Evolutionary conservation across 2,329 filamentous ascomycete genomes (phyloP).

Genomic region (Zasmidium citrigriseum): DNA sequence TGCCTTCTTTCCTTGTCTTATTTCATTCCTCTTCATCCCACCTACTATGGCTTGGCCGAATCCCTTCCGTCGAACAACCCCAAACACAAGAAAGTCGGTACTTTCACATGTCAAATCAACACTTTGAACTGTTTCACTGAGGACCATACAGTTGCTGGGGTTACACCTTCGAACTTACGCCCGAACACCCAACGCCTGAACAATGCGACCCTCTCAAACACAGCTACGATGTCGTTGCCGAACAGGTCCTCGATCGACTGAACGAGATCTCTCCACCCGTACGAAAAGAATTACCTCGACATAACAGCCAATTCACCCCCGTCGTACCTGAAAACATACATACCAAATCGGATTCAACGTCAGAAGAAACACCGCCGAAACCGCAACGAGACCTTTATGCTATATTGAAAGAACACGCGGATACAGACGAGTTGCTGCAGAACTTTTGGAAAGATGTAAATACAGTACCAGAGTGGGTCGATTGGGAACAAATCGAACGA

Average conservation of each 20-base stretch:
- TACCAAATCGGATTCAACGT: conserved; percentile 21
- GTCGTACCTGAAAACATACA: not conserved
- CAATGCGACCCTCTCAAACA: conserved; percentile 62
- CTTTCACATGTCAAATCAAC: conserved; percentile 13
- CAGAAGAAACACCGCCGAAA: conserved; percentile 31
- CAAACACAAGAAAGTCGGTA: conserved; percentile 46
- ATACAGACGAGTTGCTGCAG: conserved; percentile 56
- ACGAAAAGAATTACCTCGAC: conserved; percentile 40
- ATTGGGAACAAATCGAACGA: conserved; percentile 73
- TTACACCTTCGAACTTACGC: conserved; percentile 69
- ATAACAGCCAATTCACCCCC: conserved; percentile 35
- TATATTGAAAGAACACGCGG: conserved; percentile 60
- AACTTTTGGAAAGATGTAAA: conserved; percentile 68
- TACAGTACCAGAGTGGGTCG: conserved; percentile 73
- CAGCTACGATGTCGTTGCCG: conserved; percentile 68
- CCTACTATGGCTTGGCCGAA: conserved; percentile 49
- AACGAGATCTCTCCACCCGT: conserved; percentile 60
- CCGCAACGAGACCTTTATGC: conserved; percentile 62
- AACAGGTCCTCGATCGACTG: conserved; percentile 65
- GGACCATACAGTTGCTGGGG: conserved; percentile 56
- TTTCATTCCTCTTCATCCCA: not conserved
- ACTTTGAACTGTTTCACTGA: conserved; percentile 20
- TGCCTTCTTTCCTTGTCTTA: too few relatives aligned
- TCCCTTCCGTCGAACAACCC: conserved; percentile 43
- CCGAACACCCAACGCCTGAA: conserved; percentile 61